phyloP scores from a whole-genome alignment of 148 eudicot genomes.

The Tetragonia tetragonoides region DNA sequence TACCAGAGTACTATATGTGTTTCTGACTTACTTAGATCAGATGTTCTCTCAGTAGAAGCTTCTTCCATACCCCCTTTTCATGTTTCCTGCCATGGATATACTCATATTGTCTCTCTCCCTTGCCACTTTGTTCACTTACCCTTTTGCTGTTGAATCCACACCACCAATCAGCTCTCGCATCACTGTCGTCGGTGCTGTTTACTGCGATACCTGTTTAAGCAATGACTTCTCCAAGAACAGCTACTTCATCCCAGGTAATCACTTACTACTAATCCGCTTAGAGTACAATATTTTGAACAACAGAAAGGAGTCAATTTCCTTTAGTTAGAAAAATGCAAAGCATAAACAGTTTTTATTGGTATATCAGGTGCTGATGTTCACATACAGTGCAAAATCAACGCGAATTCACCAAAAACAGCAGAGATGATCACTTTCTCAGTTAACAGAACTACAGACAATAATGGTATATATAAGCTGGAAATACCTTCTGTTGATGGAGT shows the following conservation, averaged over 20 bases:
- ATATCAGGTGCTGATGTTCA: constrained; percentile 65
- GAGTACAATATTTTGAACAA: not conserved
- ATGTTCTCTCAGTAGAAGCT: constrained; percentile 24
- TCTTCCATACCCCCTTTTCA: constrained; percentile 21
- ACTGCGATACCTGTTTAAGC: constrained; percentile 62
- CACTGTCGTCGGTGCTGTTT: constrained; percentile 64
- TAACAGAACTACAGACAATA: constrained; percentile 52
- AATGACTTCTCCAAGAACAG: constrained; percentile 52
- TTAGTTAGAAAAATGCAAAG: not conserved
- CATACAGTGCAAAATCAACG: constrained; percentile 62
- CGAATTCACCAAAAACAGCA: constrained; percentile 46
- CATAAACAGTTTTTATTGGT: constrained; percentile 1
- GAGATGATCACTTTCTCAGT: constrained; percentile 60
- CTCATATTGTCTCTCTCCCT: constrained; percentile 33
- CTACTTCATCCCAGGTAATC: constrained; percentile 76
- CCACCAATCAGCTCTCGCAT: constrained; percentile 40
- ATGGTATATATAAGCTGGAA: constrained; percentile 61
- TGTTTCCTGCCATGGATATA: constrained; percentile 31
- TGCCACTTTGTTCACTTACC: constrained; percentile 22
- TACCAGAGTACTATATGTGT: not conserved
- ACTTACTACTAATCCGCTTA: not conserved
- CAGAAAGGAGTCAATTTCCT: not conserved
- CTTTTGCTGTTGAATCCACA: constrained; percentile 25
- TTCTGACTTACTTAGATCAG: not conserved
- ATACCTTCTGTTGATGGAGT: constrained; percentile 69